Evolutionary conservation across 148 eudicot genomes (phyloP).

Genomic region (Linanthus parryae): DNA sequence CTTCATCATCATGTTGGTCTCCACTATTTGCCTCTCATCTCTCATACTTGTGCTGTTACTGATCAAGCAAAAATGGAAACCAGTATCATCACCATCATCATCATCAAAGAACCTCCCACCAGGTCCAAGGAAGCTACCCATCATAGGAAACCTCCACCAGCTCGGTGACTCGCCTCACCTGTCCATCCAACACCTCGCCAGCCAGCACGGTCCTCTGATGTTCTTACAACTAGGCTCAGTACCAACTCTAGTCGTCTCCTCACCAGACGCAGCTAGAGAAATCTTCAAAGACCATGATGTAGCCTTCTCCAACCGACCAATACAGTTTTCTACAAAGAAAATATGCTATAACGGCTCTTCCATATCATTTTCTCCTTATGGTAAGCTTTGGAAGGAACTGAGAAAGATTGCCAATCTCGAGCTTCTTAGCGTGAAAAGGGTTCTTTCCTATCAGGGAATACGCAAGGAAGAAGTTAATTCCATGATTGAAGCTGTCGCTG

Average conservation of each 20-base stretch:
- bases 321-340: slow-evolving; percentile 19
- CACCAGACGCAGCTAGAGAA: slow-evolving; percentile 34
- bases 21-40: background rate
- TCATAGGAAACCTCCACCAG: slow-evolving; percentile 50
- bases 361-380: slow-evolving; percentile 33
- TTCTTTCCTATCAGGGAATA: slow-evolving; percentile 22
- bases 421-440: slow-evolving; percentile 34
- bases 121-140: slow-evolving; percentile 41
- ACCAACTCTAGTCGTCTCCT: slow-evolving; percentile 48
- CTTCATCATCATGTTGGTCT: too few relatives aligned
- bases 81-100: too few relatives aligned
- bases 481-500: slow-evolving; percentile 21
- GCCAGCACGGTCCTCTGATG: too few relatives aligned
- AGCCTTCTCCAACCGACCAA: slow-evolving; percentile 39
- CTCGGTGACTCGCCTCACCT: too few relatives aligned
- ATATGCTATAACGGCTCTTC: slow-evolving; percentile 23
- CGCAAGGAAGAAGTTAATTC: slow-evolving; percentile 31
- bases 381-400: slow-evolving; percentile 41
- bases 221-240: slow-evolving; percentile 41
- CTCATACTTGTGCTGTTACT: slow-evolving; percentile 3
- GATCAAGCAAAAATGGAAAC: background rate
- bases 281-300: slow-evolving; percentile 36
- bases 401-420: slow-evolving; percentile 30
- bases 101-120: slow-evolving; percentile 29
- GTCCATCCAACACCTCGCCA: too few relatives aligned